These are phyloP conservation scores for Trichophyton rubrum DNA, from an alignment of 2,329 filamentous ascomycete genomes.

Conservation along the genomic window DNA sequence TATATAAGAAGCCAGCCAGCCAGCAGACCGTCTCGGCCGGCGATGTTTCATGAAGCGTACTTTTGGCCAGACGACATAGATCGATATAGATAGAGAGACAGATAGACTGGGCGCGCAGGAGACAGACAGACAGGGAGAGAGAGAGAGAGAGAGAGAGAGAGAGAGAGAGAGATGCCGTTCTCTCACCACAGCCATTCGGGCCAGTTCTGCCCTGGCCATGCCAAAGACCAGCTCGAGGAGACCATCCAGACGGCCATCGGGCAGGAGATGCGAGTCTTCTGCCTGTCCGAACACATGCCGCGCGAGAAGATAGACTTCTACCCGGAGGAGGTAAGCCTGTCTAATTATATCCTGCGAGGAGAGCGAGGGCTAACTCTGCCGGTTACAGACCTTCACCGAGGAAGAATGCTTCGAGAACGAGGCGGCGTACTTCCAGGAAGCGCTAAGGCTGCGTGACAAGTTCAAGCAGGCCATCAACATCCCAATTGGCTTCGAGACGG, in stretches of 20 bases:
- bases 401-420: constrained; percentile 35
- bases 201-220: constrained; percentile 88
- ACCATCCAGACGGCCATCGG: constrained; percentile 67
- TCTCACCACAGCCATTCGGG: constrained; percentile 97
- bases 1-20: not conserved
- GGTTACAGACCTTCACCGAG: not conserved
- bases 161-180: constrained; percentile 60
- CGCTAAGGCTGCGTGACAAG: constrained; percentile 54
- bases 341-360: constrained; percentile 7
- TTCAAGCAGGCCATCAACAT: constrained; percentile 64
- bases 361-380: not conserved
- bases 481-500: constrained; percentile 80
- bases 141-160: not conserved
- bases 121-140: too few relatives aligned
- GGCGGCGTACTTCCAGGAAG: constrained; percentile 60
- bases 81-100: not conserved
- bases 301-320: constrained; percentile 70
- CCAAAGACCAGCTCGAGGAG: constrained; percentile 70
- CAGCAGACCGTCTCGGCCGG: not conserved
- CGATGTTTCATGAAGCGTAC: not conserved
- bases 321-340: constrained; percentile 65
- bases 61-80: not conserved
- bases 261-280: constrained; percentile 69
- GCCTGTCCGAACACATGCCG: constrained; percentile 91
- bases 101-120: too few relatives aligned